phyloP scores from a whole-genome alignment of 2,329 filamentous ascomycete genomes.

The Chlorencoelia australis region DNA sequence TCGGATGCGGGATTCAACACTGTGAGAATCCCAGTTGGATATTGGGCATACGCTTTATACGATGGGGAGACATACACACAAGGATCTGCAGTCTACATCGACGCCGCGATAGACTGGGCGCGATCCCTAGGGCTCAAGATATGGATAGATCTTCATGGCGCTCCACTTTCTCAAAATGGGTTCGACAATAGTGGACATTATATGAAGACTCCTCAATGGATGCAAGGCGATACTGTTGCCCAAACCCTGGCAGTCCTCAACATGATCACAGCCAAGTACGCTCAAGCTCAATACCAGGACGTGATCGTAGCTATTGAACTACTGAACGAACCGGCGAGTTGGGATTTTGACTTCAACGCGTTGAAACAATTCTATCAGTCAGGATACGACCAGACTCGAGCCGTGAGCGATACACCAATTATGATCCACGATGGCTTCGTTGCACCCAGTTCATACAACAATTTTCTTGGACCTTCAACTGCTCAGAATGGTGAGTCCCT shows the following conservation, averaged over 20 bases:
- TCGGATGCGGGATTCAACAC: slow-evolving; percentile 46
- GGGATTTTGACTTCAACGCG: slow-evolving; percentile 26
- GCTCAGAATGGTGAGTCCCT: slow-evolving; percentile 32
- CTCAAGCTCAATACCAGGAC: slow-evolving; percentile 40
- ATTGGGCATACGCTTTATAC: slow-evolving; percentile 46
- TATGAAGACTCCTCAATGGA: slow-evolving; percentile 34
- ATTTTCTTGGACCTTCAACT: slow-evolving; percentile 42
- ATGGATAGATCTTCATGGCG: slow-evolving; percentile 49
- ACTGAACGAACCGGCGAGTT: slow-evolving; percentile 41
- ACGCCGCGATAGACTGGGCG: slow-evolving; percentile 47
- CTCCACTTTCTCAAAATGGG: slow-evolving; percentile 47
- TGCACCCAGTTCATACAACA: slow-evolving; percentile 47
- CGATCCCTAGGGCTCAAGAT: slow-evolving; percentile 41
- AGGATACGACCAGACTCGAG: slow-evolving; percentile 36
- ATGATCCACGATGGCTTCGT: slow-evolving; percentile 50
- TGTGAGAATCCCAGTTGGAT: slow-evolving; percentile 48
- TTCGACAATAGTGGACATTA: slow-evolving; percentile 52
- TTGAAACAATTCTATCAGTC: slow-evolving; percentile 37
- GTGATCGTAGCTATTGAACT: slow-evolving; percentile 48
- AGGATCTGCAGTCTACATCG: slow-evolving; percentile 42
- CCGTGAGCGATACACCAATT: slow-evolving; percentile 38
- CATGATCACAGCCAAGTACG: slow-evolving; percentile 47
- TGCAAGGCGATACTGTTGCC: slow-evolving; percentile 36
- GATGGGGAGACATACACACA: slow-evolving; percentile 39
- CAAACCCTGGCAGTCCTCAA: slow-evolving; percentile 46